A percentile compares a stretch with the other conserved stretches of the same genome.
These are phyloP conservation scores for Dimargaris cristalligena DNA, from an alignment of 192 early-diverging fungal species.

Conservation along the genomic window DNA sequence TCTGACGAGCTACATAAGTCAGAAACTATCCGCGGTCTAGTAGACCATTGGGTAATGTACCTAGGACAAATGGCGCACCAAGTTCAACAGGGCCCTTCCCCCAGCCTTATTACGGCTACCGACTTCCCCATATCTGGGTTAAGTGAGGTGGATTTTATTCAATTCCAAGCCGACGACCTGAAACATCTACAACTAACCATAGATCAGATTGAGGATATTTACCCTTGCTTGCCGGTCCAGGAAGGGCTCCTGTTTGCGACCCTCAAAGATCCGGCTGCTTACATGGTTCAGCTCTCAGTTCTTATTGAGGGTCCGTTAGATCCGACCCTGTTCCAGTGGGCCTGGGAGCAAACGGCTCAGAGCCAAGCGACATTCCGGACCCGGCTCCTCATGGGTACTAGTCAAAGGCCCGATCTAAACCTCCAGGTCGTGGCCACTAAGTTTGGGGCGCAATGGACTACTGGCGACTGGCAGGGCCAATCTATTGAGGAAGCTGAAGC, in stretches of 20 bases:
- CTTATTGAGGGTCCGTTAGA: not conserved
- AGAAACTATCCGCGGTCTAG: too few relatives aligned
- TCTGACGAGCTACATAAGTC: too few relatives aligned
- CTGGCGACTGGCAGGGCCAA: not conserved
- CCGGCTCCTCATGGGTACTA: not conserved
- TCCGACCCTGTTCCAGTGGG: not conserved
- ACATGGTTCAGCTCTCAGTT: not conserved
- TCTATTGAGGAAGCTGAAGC: not conserved
- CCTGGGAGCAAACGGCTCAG: not conserved
- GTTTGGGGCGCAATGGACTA: not conserved
- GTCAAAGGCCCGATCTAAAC: not conserved
- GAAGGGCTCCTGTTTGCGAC: not conserved
- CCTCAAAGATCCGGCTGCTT: not conserved
- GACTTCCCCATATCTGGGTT: not conserved
- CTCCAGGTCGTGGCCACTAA: not conserved
- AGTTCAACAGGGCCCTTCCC: too few relatives aligned
- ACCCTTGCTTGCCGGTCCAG: not conserved
- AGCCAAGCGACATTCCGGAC: not conserved
- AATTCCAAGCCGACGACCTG: not conserved
- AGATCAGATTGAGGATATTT: not conserved
- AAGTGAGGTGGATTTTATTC: not conserved
- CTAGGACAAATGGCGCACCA: too few relatives aligned
- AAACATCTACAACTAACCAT: not conserved
- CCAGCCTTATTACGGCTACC: too few relatives aligned
- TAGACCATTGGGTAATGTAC: too few relatives aligned